Base-by-base conservation (phyloP, 768 basidiomycete genomes). In the Strobilomyces echinocephalus region DNA sequence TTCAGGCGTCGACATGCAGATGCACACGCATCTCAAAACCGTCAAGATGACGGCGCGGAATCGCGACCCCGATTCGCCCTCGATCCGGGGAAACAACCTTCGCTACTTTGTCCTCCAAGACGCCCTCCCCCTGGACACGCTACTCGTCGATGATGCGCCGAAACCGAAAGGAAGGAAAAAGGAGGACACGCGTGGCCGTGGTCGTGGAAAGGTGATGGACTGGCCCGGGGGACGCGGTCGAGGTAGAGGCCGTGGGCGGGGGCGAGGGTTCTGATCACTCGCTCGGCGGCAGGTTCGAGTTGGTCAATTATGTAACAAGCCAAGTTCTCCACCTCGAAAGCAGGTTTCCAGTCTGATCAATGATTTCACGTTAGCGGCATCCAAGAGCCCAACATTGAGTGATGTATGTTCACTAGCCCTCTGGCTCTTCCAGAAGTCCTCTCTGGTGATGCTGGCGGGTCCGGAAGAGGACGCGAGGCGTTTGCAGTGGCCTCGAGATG, bases 21-120 rank as follows among this genome's bases (percentile, higher is more conserved):
- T 99, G 95, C 98, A 97, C 76, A 98, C 95, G 3, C 89, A 97
- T 63, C 79, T 99, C 49, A 99, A 99, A 78, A 91, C 93, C 45
- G 91, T 99, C 60, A 97, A 97, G 74, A 87, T 98, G 78, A 92
- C 92, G n/a, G 79, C 84, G 30, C 84, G 92, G 50, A 94, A 92
- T 69, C 88, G 91, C 55, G 91, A 94, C 52, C 91, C 94, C 5
- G 95, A 99, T 72, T 79, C 87, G 4, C 79, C 98, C 46, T 94
- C 93, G 35, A 95, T 99, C 66, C 84, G 95, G 49, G 95, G 97
- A 35, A 97, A 97, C 78, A 97, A 91, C 65, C 84, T 99, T 64
- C 87, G 95, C 48, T 97, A 97, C 74, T 95, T 92, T 69, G 84
- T 95, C 53, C 85, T 99, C n/a, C 97, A 97, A 9, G 95, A 99